Evolutionary conservation across 148 eudicot species (phyloP).

Genomic region (Camellia lanceoleosa): DNA sequence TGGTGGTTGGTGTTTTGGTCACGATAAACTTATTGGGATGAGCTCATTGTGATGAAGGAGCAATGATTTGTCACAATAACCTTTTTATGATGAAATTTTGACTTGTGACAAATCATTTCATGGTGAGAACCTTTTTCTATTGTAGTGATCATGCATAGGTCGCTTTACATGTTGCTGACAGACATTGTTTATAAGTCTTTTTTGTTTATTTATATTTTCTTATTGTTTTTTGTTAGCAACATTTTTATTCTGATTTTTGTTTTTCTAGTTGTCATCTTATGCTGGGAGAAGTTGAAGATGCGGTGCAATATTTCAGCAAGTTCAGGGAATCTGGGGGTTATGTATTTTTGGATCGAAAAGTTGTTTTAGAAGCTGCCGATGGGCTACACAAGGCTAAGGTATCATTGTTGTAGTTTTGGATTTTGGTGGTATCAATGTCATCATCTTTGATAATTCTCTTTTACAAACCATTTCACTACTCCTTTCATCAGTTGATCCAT

Average conservation of each 20-base stretch:
- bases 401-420: not conserved
- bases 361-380: conserved; percentile 70
- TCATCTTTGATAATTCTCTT: not conserved
- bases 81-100: too few relatives aligned
- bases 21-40: too few relatives aligned
- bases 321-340: conserved; percentile 41
- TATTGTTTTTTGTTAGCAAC: not conserved
- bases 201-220: not conserved
- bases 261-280: conserved; percentile 65
- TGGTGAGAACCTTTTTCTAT: too few relatives aligned
- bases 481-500: not conserved
- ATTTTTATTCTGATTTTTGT: not conserved
- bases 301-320: conserved; percentile 50
- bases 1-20: too few relatives aligned
- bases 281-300: conserved; percentile 79
- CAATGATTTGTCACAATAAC: too few relatives aligned
- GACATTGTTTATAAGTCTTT: not conserved
- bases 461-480: not conserved
- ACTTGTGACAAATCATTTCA: too few relatives aligned
- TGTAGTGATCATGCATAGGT: too few relatives aligned
- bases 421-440: not conserved
- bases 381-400: conserved; percentile 86
- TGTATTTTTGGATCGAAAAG: conserved; percentile 72
- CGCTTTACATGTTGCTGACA: not conserved
- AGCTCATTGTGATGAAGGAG: too few relatives aligned